A percentile compares a stretch with the other conserved stretches of the same genome.
phyloP scores from a whole-genome alignment of 192 early-diverging fungal genomes.

The Irineochytrium annulatum region DNA sequence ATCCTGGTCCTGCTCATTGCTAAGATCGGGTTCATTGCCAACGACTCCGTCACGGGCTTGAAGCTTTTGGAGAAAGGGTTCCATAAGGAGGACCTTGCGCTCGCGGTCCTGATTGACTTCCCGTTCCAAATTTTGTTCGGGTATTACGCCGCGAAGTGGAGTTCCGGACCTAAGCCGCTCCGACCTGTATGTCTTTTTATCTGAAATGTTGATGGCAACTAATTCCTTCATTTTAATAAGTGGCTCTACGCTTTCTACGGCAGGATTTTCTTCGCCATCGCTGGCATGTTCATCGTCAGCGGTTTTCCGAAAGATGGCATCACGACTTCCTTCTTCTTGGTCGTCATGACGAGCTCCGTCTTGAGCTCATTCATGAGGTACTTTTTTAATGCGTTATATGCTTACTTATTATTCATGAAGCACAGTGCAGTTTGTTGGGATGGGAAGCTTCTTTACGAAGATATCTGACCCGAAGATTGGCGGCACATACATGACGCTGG shows the following conservation, averaged over 20 bases:
- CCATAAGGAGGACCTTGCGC: constrained; percentile 89
- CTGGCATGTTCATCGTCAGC: constrained; percentile 81
- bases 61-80: constrained; percentile 95
- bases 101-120: constrained; percentile 89
- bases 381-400: constrained; percentile 5
- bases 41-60: constrained; percentile 89
- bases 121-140: constrained; percentile 96
- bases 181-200: constrained; percentile 56
- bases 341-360: constrained; percentile 76
- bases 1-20: constrained; percentile 76
- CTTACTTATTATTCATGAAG: constrained; percentile 37
- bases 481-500: constrained; percentile 58
- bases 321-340: constrained; percentile 65
- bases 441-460: constrained; percentile 91
- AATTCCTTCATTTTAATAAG: constrained; percentile 20
- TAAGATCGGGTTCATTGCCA: constrained; percentile 94
- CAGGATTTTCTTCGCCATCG: constrained; percentile 67
- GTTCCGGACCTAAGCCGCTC: constrained; percentile 75
- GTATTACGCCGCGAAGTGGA: constrained; percentile 97
- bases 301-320: constrained; percentile 70
- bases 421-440: constrained; percentile 93
- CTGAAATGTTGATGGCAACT: constrained; percentile 5
- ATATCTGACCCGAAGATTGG: constrained; percentile 94
- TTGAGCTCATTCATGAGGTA: constrained; percentile 62
- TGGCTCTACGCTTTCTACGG: constrained; percentile 92